Percentiles rank a stretch among this genome's conserved stretches.
These are phyloP conservation scores for Penicillium cataractarum DNA, from an alignment of 495 filamentous ascomycete species.

Conservation along the genomic window DNA sequence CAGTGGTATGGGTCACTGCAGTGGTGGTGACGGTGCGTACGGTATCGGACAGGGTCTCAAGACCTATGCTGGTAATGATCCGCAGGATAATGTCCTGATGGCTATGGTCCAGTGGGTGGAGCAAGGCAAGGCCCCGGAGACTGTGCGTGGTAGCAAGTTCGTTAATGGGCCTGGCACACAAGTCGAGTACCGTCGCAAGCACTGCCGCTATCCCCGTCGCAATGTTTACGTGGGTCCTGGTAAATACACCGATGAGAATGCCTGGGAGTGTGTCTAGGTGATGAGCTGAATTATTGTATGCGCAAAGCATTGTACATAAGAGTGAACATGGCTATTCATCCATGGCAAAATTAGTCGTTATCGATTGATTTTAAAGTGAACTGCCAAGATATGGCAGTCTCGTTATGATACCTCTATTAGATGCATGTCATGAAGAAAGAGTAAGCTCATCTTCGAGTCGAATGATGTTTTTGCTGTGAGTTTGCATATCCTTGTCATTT, in stretches of 20 bases:
- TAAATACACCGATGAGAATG: constrained; percentile 44
- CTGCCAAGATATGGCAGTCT: neutral
- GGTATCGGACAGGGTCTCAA: constrained; percentile 51
- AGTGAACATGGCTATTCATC: neutral
- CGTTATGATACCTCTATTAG: too few species aligned
- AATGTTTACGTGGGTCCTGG: constrained; percentile 45
- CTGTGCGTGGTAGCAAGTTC: constrained; percentile 57
- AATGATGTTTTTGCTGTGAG: too few species aligned
- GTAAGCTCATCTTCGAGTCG: too few species aligned
- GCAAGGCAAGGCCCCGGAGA: constrained; percentile 56
- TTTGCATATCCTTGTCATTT: too few species aligned
- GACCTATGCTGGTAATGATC: constrained; percentile 35
- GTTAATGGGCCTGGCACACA: constrained; percentile 40
- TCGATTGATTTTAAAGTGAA: neutral
- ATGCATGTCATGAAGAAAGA: too few species aligned
- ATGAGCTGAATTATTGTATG: neutral
- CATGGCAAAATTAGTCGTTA: neutral
- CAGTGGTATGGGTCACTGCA: constrained; percentile 47
- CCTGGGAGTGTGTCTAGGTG: constrained; percentile 42
- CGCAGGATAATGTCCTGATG: constrained; percentile 51
- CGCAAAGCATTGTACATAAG: neutral
- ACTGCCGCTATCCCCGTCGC: constrained; percentile 44
- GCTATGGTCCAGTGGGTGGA: constrained; percentile 66
- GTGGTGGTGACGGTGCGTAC: constrained; percentile 55
- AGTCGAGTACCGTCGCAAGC: constrained; percentile 44